Evolutionary conservation across 2,329 filamentous ascomycete species (phyloP).

Genomic region (Tolypocladium nubicola): DNA sequence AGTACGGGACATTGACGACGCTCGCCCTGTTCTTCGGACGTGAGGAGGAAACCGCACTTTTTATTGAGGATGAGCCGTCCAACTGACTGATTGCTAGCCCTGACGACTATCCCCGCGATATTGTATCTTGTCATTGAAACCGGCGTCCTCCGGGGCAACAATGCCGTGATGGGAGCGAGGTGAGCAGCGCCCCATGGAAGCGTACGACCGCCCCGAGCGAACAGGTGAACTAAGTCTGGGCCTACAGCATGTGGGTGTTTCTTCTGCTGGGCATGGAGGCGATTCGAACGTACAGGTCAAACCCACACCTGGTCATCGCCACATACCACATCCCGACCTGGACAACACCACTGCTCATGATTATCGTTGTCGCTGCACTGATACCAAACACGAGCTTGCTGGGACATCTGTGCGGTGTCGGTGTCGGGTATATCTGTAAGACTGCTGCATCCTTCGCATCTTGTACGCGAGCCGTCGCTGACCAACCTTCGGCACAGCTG

Average conservation of each 20-base stretch:
- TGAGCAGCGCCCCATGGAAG: slow-evolving; percentile 24
- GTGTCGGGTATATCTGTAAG: slow-evolving; percentile 77
- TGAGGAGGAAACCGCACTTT: slow-evolving; percentile 37
- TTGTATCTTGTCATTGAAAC: slow-evolving; percentile 74
- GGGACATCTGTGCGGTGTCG: slow-evolving; percentile 77
- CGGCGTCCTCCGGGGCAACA: slow-evolving; percentile 60
- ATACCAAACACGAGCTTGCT: slow-evolving; percentile 74
- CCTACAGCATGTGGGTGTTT: slow-evolving; percentile 77
- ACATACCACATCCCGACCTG: slow-evolving; percentile 74
- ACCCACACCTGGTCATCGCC: slow-evolving; percentile 62
- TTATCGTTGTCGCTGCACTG: slow-evolving; percentile 64
- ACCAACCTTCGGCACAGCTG: slow-evolving; percentile 39
- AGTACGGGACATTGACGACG: slow-evolving; percentile 85
- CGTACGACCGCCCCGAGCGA: background rate
- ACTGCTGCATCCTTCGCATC: slow-evolving; percentile 6
- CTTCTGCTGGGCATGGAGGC: slow-evolving; percentile 76
- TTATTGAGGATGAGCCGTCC: too few species aligned
- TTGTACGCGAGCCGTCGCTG: background rate
- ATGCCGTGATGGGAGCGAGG: slow-evolving; percentile 73
- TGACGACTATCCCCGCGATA: slow-evolving; percentile 72
- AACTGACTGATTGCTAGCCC: slow-evolving; percentile 33
- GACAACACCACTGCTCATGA: slow-evolving; percentile 73
- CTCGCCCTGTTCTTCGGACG: slow-evolving; percentile 82
- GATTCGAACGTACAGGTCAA: slow-evolving; percentile 71
- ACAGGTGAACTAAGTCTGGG: background rate